Percentiles rank a stretch among this genome's conserved stretches.
Evolutionary conservation across 805 yeast species (phyloP).

Genomic region (Monosporozyma servazzii): DNA sequence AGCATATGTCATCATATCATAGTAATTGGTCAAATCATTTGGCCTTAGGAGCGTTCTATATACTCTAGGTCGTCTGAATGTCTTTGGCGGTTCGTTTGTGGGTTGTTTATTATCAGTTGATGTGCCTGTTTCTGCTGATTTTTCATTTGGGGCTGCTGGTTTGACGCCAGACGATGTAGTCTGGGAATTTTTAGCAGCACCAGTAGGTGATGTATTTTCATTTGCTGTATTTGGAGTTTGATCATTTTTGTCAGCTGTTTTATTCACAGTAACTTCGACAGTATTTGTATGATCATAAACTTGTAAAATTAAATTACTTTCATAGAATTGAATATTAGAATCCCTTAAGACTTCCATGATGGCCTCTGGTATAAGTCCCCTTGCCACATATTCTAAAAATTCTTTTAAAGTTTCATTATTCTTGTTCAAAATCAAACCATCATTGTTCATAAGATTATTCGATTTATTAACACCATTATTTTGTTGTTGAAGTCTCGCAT

Average conservation of each 20-base stretch:
- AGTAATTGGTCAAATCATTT: slow-evolving; percentile 70
- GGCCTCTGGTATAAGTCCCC: slow-evolving; percentile 80
- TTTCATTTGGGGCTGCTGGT: neutral
- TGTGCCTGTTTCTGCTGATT: neutral
- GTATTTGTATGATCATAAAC: slow-evolving; percentile 75
- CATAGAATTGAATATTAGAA: slow-evolving; percentile 74
- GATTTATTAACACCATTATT: slow-evolving; percentile 30
- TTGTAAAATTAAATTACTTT: slow-evolving; percentile 80
- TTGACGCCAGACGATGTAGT: neutral
- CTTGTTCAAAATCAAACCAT: slow-evolving; percentile 69
- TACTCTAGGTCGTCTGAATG: slow-evolving; percentile 49
- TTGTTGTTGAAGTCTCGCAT: slow-evolving; percentile 27
- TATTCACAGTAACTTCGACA: slow-evolving; percentile 21
- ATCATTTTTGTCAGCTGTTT: neutral
- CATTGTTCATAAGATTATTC: slow-evolving; percentile 27
- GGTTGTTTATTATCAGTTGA: neutral
- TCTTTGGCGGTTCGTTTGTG: slow-evolving; percentile 6
- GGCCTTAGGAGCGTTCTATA: slow-evolving; percentile 74
- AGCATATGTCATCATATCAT: slow-evolving; percentile 76
- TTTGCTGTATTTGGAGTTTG: neutral
- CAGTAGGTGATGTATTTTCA: neutral
- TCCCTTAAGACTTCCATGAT: slow-evolving; percentile 84
- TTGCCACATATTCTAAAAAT: slow-evolving; percentile 68
- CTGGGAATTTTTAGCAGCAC: neutral
- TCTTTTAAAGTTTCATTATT: slow-evolving; percentile 68